Evolutionary conservation across 2,329 filamentous ascomycete genomes (phyloP).

Genomic region (Cryoendolithus antarcticus): DNA sequence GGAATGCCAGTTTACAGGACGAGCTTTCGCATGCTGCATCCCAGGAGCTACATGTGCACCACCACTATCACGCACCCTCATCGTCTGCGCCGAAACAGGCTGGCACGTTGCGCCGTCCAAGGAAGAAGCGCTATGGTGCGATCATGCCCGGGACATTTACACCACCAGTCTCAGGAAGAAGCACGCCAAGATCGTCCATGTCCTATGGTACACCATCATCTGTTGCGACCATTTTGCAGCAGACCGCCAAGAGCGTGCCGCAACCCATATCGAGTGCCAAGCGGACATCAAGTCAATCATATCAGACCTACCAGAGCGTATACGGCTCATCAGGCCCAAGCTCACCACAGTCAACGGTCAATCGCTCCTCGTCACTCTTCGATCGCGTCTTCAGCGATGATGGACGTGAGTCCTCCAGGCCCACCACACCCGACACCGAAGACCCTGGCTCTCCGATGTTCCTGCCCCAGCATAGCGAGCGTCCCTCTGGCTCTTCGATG

Average conservation of each 20-base stretch:
- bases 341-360: constrained; percentile 63
- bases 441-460: constrained; percentile 47
- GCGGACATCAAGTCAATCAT: constrained; percentile 54
- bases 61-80: constrained; percentile 69
- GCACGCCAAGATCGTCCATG: constrained; percentile 26
- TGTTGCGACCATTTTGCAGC: constrained; percentile 49
- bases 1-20: constrained; percentile 49
- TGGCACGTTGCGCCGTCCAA: constrained; percentile 36
- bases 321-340: constrained; percentile 59
- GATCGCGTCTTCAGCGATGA: constrained; percentile 54
- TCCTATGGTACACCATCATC: constrained; percentile 33
- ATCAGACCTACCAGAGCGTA: constrained; percentile 48
- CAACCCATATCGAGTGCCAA: constrained; percentile 34
- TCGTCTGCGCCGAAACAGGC: constrained; percentile 15
- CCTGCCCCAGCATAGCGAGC: constrained; percentile 46
- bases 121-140: constrained; percentile 56
- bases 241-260: constrained; percentile 47
- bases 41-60: constrained; percentile 80
- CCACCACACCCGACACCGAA: constrained; percentile 70
- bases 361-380: constrained; percentile 61
- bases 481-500: constrained; percentile 36
- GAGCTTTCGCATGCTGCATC: constrained; percentile 54
- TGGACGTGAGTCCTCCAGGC: constrained; percentile 55
- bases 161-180: constrained; percentile 26
- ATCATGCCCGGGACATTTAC: constrained; percentile 43